These are phyloP conservation scores for Amylocystis lapponica DNA, from an alignment of 768 basidiomycete species.

Conservation along the genomic window DNA sequence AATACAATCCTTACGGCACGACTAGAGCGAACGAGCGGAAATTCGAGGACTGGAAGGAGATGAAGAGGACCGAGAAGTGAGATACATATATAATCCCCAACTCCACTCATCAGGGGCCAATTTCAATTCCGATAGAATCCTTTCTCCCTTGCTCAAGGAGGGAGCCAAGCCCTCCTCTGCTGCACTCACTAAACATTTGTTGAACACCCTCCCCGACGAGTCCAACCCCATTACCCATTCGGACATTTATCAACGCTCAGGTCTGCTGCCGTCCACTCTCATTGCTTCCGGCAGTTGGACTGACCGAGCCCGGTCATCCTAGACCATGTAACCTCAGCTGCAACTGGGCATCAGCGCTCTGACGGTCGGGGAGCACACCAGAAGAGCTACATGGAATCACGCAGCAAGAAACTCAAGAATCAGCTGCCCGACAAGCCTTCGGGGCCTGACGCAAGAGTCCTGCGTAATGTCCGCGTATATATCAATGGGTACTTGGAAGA, in stretches of 20 bases:
- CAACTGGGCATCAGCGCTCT: conserved; percentile 37
- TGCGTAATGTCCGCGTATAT: conserved; percentile 49
- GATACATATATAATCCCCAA: no score
- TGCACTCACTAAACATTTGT: conserved; percentile 51
- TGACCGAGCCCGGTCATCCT: neutral
- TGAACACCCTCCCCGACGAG: conserved; percentile 54
- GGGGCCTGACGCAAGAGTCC: conserved; percentile 10
- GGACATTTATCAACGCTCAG: conserved; percentile 54
- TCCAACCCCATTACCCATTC: conserved; percentile 80
- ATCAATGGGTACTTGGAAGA: conserved; percentile 64
- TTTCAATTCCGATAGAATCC: conserved; percentile 16
- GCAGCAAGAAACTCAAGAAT: conserved; percentile 21
- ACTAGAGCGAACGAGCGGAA: conserved; percentile 17
- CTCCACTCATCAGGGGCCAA: neutral
- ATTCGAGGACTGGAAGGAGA: conserved; percentile 24
- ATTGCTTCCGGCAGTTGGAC: no score
- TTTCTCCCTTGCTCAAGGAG: conserved; percentile 26
- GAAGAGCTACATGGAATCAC: conserved; percentile 15
- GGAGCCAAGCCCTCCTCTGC: conserved; percentile 32
- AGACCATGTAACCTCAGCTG: conserved; percentile 58
- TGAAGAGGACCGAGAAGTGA: conserved; percentile 19
- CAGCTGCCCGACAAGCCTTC: conserved; percentile 16
- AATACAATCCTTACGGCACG: conserved; percentile 26
- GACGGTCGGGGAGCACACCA: conserved; percentile 19
- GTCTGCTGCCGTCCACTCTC: conserved; percentile 28